Conservation (phyloP, 2,329 filamentous ascomycete genomes). For the Zasmidium angulare region DNA sequence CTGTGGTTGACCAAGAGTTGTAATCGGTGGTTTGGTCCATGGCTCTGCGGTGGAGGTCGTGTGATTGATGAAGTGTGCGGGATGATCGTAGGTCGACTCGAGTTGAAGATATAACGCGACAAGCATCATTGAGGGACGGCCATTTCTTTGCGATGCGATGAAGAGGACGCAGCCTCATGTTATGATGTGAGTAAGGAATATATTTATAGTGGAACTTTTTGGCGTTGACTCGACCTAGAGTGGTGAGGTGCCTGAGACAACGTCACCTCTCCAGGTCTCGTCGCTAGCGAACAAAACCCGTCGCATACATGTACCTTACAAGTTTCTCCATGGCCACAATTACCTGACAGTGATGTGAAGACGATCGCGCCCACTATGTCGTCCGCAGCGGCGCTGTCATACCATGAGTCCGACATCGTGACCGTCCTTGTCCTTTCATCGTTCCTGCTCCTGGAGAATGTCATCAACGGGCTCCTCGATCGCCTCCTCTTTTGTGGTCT, state of each 20-base stretch:
- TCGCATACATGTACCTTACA: too few species aligned
- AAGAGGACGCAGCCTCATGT: slow-evolving; percentile 7
- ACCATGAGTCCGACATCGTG: slow-evolving; percentile 44
- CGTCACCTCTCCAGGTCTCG: neutral
- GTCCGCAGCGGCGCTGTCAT: slow-evolving; percentile 17
- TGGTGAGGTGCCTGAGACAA: neutral
- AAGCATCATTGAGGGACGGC: neutral
- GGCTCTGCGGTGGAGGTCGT: neutral
- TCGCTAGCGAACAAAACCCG: too few species aligned
- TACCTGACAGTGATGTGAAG: too few species aligned
- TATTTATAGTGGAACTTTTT: neutral
- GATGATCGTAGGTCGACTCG: neutral
- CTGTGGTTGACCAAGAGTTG: slow-evolving; percentile 65
- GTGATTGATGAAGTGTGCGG: neutral
- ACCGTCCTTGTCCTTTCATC: slow-evolving; percentile 61
- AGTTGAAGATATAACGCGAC: neutral
- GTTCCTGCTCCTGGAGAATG: slow-evolving; percentile 49
- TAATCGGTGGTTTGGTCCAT: slow-evolving; percentile 49
- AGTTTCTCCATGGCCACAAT: too few species aligned
- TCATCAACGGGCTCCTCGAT: slow-evolving; percentile 24
- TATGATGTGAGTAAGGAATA: neutral
- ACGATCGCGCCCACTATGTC: too few species aligned
- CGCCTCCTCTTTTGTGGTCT: slow-evolving; percentile 53
- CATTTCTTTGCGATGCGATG: neutral
- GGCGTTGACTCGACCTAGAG: neutral